These are phyloP conservation scores for Xylaria sp. DNA, from an alignment of 495 filamentous ascomycete species.

Conservation along the genomic window DNA sequence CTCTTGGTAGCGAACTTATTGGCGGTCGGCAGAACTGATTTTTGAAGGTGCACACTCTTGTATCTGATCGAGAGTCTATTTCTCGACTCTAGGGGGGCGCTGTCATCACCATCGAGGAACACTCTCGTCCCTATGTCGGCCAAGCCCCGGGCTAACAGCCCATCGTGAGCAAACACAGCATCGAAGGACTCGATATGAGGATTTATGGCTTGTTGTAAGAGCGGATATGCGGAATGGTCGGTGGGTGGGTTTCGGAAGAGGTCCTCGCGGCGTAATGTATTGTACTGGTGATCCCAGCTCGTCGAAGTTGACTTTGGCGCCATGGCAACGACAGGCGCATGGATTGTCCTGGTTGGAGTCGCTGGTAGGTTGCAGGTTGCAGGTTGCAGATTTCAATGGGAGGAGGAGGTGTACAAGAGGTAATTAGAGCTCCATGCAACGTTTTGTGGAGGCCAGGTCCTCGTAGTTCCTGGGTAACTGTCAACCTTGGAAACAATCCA, in stretches of 20 bases:
- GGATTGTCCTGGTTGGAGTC: neutral
- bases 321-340: slow-evolving; percentile 56
- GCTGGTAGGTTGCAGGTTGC: neutral
- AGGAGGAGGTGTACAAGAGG: neutral
- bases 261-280: slow-evolving; percentile 80
- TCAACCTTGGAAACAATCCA: neutral
- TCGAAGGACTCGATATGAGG: slow-evolving; percentile 98
- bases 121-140: slow-evolving; percentile 89
- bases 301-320: slow-evolving; percentile 61
- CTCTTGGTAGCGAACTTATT: slow-evolving; percentile 80
- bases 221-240: slow-evolving; percentile 86
- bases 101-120: slow-evolving; percentile 78
- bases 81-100: slow-evolving; percentile 59
- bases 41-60: slow-evolving; percentile 79
- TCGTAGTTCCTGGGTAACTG: neutral
- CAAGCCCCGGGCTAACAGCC: slow-evolving; percentile 75
- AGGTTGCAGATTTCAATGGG: neutral
- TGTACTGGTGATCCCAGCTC: slow-evolving; percentile 80
- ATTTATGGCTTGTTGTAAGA: slow-evolving; percentile 78
- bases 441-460: neutral
- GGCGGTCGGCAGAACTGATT: slow-evolving; percentile 70
- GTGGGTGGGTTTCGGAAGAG: slow-evolving; percentile 88
- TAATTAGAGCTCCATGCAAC: neutral
- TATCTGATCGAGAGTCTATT: slow-evolving; percentile 78
- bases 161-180: slow-evolving; percentile 74